Base-by-base conservation (phyloP, 345 rosid genomes). In the Pugionium cornutum region DNA sequence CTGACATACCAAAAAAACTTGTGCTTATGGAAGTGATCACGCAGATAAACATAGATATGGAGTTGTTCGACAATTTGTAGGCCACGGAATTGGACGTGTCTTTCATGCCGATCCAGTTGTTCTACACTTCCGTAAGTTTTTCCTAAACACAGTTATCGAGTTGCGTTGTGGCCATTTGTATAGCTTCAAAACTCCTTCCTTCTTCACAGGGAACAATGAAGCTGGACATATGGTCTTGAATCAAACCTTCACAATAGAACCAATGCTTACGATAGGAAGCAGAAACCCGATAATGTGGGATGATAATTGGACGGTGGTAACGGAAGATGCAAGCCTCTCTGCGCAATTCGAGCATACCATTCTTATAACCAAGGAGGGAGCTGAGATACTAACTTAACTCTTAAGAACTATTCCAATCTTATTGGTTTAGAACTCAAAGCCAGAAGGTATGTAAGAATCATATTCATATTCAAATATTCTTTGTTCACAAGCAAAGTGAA, bases 171-270 rank as follows among this genome's bases (percentile, higher is more conserved):
- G 6, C 2, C 2, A 7, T 7, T 39, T 2, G 7, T 5, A 7
- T 39, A 7, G 7, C 2, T 39, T 3, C 6, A 39, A 39, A 39
- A 11, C n/a, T 40, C 4, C 2, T 7, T 58, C 30, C 11, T 56
- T 40, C 7, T 43, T 67, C 68, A 51, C 79, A 89, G 96, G 98
- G 68, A 92, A 89, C 81, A 82, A 78, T 58, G 91, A 81, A 39
- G 69, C 57, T 60, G 98, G 94, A 18, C 80, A 67, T 49, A 92
- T 92, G 97, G 67, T 78, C 31, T 75, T 89, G 78, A 92, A 92
- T 76, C 98, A 92, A 77, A 92, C 98, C 65, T 92, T 92, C 82
- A 89, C 98, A 61, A 68, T 88, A 84, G 97, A 92, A 76, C 97
- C 97, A 0, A 89, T 89, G 96, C 84, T 92, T 77, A 92, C 97